Evolutionary conservation across 1,139 yeast species (phyloP), one percentile per base, ranked within the genome.

Genomic region (Lizanozyma gosingica): DNA sequence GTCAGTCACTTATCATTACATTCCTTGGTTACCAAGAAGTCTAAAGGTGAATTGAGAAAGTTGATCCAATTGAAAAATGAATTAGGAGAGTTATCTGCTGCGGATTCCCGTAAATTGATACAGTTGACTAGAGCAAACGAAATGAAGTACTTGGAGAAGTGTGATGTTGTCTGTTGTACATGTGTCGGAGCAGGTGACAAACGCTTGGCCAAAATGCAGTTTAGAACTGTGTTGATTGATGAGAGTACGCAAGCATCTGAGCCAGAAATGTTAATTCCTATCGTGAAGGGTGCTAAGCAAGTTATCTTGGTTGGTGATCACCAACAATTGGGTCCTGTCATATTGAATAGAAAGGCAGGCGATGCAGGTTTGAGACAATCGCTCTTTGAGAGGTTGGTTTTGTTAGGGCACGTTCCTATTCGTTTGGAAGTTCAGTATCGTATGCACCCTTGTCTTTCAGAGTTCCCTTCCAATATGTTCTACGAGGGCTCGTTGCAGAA

Each of bases 241-340:
- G 97, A 90, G 63, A 81, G 88, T 55, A 87, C 97, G 0, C 97
- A 90, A 61, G 94, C 97, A 1, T 77, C 92, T 1, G 97, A 90
- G 58, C 96, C 97, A 0, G 96, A 87, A 59, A 78, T 84, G 51
- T 68, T 90, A 53, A 86, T 90, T 46, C 96, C 97, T 6, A 77
- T 88, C 37, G 90, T 83, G 2, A 83, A 81, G 51, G 95, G 96
- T 27, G 87, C 95, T 41, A 83, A 83, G 55, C 96, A 88, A 56
- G 88, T 87, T 3, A 78, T 88, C 39, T 65, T 90, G 22, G 96
- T 90, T 39, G 97, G 97, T 52, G 97, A 90, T 57, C 97, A 90
- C 59, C 94, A 86, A 63, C 97, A 90, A 64, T 67, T 88, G 50
- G 97, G 97, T 2, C 97, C 97, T 0, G 94, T 87, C 17, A 83